These are phyloP conservation scores for Emergomyces orientalis DNA, from an alignment of 2,329 filamentous ascomycete genomes.

Conservation along the genomic window DNA sequence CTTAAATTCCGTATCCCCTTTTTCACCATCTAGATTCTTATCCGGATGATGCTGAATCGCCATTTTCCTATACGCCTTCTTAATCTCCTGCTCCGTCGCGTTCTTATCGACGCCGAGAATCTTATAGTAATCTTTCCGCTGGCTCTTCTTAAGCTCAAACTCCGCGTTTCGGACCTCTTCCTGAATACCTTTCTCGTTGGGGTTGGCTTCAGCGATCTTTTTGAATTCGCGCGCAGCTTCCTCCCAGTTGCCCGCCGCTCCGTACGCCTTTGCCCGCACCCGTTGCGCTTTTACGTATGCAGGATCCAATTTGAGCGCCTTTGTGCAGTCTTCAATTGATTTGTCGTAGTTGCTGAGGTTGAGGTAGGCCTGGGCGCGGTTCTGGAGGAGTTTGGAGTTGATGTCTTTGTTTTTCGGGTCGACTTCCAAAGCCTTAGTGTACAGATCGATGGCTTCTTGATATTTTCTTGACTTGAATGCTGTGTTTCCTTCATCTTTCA, in stretches of 20 bases:
- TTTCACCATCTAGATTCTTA: constrained; percentile 80
- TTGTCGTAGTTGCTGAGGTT: constrained; percentile 71
- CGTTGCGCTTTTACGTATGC: constrained; percentile 83
- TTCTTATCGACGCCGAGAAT: constrained; percentile 84
- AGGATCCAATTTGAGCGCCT: constrained; percentile 72
- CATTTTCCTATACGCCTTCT: constrained; percentile 92
- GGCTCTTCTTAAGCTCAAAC: constrained; percentile 92
- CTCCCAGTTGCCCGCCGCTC: constrained; percentile 81
- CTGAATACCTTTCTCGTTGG: constrained; percentile 66
- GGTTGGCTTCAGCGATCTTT: constrained; percentile 70
- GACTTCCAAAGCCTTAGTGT: constrained; percentile 70
- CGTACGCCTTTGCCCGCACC: constrained; percentile 84
- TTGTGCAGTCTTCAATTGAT: constrained; percentile 78
- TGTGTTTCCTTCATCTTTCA: constrained; percentile 86
- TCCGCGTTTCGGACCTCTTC: constrained; percentile 86
- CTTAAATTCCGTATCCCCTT: constrained; percentile 84
- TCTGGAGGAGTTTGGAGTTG: constrained; percentile 90
- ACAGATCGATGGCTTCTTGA: constrained; percentile 73
- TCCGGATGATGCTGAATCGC: constrained; percentile 93
- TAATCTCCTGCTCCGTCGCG: constrained; percentile 74
- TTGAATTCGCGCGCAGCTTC: constrained; percentile 86
- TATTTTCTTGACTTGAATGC: constrained; percentile 81
- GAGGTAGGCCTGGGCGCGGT: constrained; percentile 75
- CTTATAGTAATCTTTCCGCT: constrained; percentile 98
- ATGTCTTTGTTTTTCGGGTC: constrained; percentile 84